These are phyloP conservation scores for Myriosclerotinia scirpicola DNA, from an alignment of 2,329 filamentous ascomycete species.

Conservation along the genomic window DNA sequence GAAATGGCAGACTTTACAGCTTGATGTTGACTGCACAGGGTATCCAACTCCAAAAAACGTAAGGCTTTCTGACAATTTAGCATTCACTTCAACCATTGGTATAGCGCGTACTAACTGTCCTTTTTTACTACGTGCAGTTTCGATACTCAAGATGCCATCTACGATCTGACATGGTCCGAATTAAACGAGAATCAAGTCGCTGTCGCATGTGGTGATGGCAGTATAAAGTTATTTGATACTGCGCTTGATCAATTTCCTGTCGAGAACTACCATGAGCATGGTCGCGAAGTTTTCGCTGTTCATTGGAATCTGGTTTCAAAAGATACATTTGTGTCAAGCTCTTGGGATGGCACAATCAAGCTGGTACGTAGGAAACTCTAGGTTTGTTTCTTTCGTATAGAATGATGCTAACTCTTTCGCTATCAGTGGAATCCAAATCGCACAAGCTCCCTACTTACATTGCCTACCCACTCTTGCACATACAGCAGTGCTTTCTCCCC, in stretches of 20 bases:
- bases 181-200: slow-evolving; percentile 93
- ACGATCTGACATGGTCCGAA: slow-evolving; percentile 94
- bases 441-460: slow-evolving; percentile 71
- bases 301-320: slow-evolving; percentile 92
- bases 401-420: slow-evolving; percentile 14
- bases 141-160: slow-evolving; percentile 95
- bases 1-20: slow-evolving; percentile 87
- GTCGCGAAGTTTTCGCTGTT: slow-evolving; percentile 87
- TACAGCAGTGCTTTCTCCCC: slow-evolving; percentile 92
- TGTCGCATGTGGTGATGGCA: slow-evolving; percentile 87
- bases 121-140: slow-evolving; percentile 56
- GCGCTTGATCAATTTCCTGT: slow-evolving; percentile 79
- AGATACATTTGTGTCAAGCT: slow-evolving; percentile 84
- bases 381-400: background rate
- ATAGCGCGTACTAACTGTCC: background rate
- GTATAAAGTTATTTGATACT: slow-evolving; percentile 90
- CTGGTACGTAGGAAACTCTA: slow-evolving; percentile 53
- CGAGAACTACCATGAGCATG: slow-evolving; percentile 90
- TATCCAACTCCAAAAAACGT: slow-evolving; percentile 82
- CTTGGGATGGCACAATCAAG: slow-evolving; percentile 96
- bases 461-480: slow-evolving; percentile 90
- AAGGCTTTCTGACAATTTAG: slow-evolving; percentile 31
- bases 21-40: slow-evolving; percentile 80
- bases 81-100: no score
- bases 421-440: slow-evolving; percentile 78